A percentile compares a stretch with the other conserved stretches of the same genome.
phyloP scores from a whole-genome alignment of 257 asterid genomes.

The Nicotiana tomentosiformis region DNA sequence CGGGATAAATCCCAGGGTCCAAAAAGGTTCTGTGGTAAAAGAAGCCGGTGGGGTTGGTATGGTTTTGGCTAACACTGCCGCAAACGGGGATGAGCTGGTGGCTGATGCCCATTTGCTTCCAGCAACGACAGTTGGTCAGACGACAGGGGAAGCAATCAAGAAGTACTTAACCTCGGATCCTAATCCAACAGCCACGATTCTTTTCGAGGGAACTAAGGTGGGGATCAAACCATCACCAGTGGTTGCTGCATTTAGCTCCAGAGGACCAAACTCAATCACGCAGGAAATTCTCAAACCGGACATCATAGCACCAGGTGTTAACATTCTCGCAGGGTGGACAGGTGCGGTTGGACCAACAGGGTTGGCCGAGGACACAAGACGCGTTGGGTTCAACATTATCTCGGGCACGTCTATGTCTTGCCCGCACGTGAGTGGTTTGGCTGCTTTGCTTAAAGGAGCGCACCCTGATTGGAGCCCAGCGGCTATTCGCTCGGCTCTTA shows the following conservation, averaged over 20 bases:
- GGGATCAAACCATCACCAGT: conserved; percentile 64
- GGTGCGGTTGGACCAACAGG: conserved; percentile 45
- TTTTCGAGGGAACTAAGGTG: conserved; percentile 52
- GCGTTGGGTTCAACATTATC: conserved; percentile 43
- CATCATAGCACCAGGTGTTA: conserved; percentile 59
- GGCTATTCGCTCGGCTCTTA: conserved; percentile 55
- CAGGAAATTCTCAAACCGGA: conserved; percentile 62
- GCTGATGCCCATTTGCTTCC: conserved; percentile 60
- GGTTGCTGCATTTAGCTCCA: conserved; percentile 62
- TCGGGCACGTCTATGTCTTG: conserved; percentile 70
- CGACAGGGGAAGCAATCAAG: conserved; percentile 35
- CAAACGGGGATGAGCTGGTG: conserved; percentile 54
- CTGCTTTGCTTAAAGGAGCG: conserved; percentile 50
- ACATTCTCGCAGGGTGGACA: conserved; percentile 54
- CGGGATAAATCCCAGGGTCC: conserved; percentile 45
- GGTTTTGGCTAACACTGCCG: conserved; percentile 56
- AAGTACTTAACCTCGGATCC: conserved; percentile 27
- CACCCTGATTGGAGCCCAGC: conserved; percentile 67
- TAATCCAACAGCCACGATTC: conserved; percentile 36
- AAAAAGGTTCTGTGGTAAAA: conserved; percentile 45
- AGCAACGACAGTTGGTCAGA: conserved; percentile 50
- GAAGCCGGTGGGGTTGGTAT: conserved; percentile 57
- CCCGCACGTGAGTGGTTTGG: conserved; percentile 57
- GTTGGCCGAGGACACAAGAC: conserved; percentile 35
- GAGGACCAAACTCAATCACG: conserved; percentile 56